Evolutionary conservation across 2,329 filamentous ascomycete species (phyloP), one percentile per base, ranked within the genome.

Genomic region (Geosmithia flava): DNA sequence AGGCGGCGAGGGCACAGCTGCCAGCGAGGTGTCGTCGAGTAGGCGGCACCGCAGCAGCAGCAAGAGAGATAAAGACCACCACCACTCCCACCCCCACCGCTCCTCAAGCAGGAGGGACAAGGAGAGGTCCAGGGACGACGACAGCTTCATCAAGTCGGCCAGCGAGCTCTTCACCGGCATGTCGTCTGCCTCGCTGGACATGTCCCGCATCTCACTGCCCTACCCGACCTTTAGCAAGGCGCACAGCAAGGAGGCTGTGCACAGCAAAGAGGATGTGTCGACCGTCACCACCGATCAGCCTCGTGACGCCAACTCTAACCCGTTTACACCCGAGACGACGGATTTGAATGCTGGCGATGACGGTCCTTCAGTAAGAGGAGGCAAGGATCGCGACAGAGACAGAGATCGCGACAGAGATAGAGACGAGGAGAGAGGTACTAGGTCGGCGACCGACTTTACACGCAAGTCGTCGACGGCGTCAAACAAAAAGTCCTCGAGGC

Each of bases 211-310:
- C 33, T 76, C 74, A 52, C 61, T 85, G 42, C 83, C 87, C 7
- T 95, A 95, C 61, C 87, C 89, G 2, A 75, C 76, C 11, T 88
- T 94, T 65, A 93, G 86, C 67, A 96, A 94, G 67, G 85, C 85
- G 13, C 87, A 95, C 64, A 94, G 88, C 71, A 93, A 89, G 64
- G 91, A 96, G 68, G 79, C 81, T 43, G 78, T 95, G 48, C 74
- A 79, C 53, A 82, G 79, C 59, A 71, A 70, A 47, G 76, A 81
- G 44, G 72, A 78, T 47, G 54, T 76, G 19, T 45, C 44, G 7
- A 20, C 40, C 7, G 54, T 56, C 41, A 59, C 58, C 45, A 16
- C 10, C 10, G 33, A 37, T 11, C 33, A 37, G 33, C 33, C 15
- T 11, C 33, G 33, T 16, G 33, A 11, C 3, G 62, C 59, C 52